phyloP scores from a whole-genome alignment of 2,329 filamentous ascomycete genomes.

The Ophiostoma novo-ulmi region DNA sequence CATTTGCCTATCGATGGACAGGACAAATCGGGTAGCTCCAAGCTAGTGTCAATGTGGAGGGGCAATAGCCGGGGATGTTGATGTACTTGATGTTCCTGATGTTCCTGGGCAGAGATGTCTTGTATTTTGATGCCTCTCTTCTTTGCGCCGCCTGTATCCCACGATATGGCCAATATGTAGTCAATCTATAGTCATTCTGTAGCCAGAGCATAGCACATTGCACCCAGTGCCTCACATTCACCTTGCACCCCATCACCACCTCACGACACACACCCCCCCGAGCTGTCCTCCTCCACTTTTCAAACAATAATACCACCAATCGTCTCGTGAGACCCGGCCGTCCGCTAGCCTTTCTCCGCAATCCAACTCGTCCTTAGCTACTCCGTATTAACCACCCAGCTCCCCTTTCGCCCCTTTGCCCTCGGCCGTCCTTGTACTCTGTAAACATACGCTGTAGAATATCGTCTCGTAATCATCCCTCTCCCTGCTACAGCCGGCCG shows the following conservation, averaged over 20 bases:
- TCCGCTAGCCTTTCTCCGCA: conserved; percentile 26
- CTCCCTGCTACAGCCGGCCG: conserved; percentile 22
- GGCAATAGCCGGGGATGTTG: conserved; percentile 20
- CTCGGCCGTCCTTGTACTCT: not conserved
- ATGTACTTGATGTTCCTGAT: not conserved
- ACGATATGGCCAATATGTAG: not conserved
- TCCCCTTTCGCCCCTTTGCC: conserved; percentile 22
- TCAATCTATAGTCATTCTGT: not conserved
- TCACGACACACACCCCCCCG: not conserved
- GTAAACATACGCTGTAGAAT: no score
- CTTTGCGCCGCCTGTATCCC: not conserved
- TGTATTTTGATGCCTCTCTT: not conserved
- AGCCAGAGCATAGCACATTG: not conserved
- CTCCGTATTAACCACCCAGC: conserved; percentile 14
- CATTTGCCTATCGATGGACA: conserved; percentile 19
- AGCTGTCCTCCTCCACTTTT: not conserved
- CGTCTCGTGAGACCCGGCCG: conserved; percentile 18
- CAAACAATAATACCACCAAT: conserved; percentile 6
- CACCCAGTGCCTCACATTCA: not conserved
- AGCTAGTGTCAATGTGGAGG: conserved; percentile 9
- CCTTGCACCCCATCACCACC: not conserved
- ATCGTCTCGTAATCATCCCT: conserved; percentile 1
- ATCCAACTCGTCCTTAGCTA: conserved; percentile 14
- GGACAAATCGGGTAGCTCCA: conserved; percentile 18
- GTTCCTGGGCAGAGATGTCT: not conserved